These are phyloP conservation scores for Alnus rubra DNA, from an alignment of 306 rosid species.

Conservation along the genomic window DNA sequence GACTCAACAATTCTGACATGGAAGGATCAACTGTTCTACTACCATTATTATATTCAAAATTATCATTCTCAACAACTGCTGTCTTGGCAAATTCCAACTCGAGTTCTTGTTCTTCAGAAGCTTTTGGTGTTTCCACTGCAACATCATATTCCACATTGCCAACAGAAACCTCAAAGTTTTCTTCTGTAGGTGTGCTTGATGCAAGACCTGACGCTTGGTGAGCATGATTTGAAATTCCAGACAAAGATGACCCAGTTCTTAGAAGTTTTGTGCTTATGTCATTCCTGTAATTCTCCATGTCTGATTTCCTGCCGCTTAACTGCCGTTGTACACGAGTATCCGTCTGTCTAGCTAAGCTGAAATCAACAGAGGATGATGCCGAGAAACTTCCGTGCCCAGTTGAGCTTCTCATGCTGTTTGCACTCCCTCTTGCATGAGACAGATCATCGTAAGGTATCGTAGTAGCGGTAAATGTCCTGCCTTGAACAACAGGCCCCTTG, in stretches of 20 bases:
- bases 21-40: constrained; percentile 43
- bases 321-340: constrained; percentile 63
- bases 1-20: constrained; percentile 37
- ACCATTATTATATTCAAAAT: constrained; percentile 32
- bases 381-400: constrained; percentile 69
- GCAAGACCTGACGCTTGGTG: constrained; percentile 38
- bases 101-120: constrained; percentile 35
- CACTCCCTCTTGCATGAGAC: constrained; percentile 62
- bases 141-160: constrained; percentile 36
- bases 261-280: constrained; percentile 48
- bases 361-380: constrained; percentile 73
- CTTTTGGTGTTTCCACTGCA: constrained; percentile 32
- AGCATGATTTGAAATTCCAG: constrained; percentile 43
- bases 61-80: constrained; percentile 43
- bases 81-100: constrained; percentile 38
- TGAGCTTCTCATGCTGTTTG: constrained; percentile 67
- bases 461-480: constrained; percentile 66
- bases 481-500: constrained; percentile 69
- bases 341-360: constrained; percentile 51
- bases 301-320: constrained; percentile 54
- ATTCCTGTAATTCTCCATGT: constrained; percentile 40
- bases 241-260: constrained; percentile 42
- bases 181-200: constrained; percentile 34
- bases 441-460: constrained; percentile 58
- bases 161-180: constrained; percentile 34